phyloP scores from a whole-genome alignment of 345 rosid species.

The Gynandropsis gynandra region DNA sequence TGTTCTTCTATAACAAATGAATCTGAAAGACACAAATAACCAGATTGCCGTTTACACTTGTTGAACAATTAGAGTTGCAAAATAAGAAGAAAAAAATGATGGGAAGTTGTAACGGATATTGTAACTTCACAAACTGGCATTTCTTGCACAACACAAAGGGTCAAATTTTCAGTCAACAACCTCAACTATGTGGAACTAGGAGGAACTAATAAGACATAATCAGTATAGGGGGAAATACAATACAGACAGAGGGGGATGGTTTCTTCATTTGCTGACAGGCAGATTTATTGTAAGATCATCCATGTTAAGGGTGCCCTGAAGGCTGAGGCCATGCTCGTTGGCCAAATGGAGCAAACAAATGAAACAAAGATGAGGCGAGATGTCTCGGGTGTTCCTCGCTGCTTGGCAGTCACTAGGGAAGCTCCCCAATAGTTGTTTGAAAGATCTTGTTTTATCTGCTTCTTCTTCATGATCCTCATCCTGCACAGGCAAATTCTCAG shows the following conservation, averaged over 20 bases:
- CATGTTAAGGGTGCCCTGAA: conserved; percentile 44
- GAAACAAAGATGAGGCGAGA: conserved; percentile 91
- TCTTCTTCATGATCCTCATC: conserved; percentile 31
- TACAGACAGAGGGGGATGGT: too few relatives aligned
- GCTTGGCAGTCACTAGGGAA: conserved; percentile 73
- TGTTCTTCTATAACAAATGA: too few relatives aligned
- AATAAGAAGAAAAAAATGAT: too few relatives aligned
- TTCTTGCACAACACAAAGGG: too few relatives aligned
- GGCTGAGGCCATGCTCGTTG: conserved; percentile 73
- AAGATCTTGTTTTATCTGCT: conserved; percentile 44
- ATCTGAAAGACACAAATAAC: too few relatives aligned
- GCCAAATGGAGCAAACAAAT: conserved; percentile 90
- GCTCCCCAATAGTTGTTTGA: conserved; percentile 55
- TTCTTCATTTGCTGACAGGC: not conserved
- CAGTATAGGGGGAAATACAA: too few relatives aligned
- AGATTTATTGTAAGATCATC: conserved; percentile 57
- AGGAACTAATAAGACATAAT: conserved; percentile 1
- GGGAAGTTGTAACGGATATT: too few relatives aligned
- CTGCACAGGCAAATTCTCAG: conserved; percentile 18
- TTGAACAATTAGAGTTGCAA: too few relatives aligned
- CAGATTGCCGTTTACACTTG: too few relatives aligned
- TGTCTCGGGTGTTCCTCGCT: conserved; percentile 50
- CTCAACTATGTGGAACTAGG: too few relatives aligned
- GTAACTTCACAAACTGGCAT: too few relatives aligned
- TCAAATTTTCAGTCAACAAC: too few relatives aligned